Base-by-base conservation (phyloP, 306 rosid species). In the Rosa chinensis region DNA sequence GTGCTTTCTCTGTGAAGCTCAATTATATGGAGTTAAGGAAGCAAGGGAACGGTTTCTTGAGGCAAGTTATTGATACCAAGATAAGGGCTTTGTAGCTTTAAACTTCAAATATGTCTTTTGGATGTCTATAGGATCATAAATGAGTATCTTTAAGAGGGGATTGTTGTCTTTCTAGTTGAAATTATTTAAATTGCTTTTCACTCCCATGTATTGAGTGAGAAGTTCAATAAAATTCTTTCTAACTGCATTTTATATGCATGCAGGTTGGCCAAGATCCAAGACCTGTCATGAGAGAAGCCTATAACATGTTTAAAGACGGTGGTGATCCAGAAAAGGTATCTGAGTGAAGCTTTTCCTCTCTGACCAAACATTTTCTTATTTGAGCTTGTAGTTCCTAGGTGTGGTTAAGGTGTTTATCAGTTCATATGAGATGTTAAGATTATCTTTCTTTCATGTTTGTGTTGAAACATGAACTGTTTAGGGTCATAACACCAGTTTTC, bases 1-100 rank as follows among this genome's bases (percentile, higher is more conserved):
- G 97, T 94, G 97, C 79, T 94, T 87, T 89, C 89, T 94, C 40
- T 94, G 97, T 81, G 97, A 92, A 87, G 95, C 99, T 84, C 97
- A 88, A 70, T 84, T 89, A 55, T 91, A 82, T 85, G 99, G 99
- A 74, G 86, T 86, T 53, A 84, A 87, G 53, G 95, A 89, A 85
- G 97, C 97, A 77, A 86, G 93, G 84, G 84, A 79, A 68, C 90
- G 77, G 59, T 92, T 91, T 91, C 97, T 94, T 20, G 92, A 88
- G 97, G 98, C 77, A 80, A 77, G 88, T 79, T 58, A 55, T 10
- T 40, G 68, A 2, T 7, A 40, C 66, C 39, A 74, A 39, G 70
- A 5, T 25, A 10, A 61, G 13, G 67, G 39, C 18, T 25, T n/a
- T 56, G 28, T 21, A 6, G 13, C 63, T 56, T 56, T 55, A 55